Conservation (phyloP, 257 asterid species). For the Solanum rostratum region DNA sequence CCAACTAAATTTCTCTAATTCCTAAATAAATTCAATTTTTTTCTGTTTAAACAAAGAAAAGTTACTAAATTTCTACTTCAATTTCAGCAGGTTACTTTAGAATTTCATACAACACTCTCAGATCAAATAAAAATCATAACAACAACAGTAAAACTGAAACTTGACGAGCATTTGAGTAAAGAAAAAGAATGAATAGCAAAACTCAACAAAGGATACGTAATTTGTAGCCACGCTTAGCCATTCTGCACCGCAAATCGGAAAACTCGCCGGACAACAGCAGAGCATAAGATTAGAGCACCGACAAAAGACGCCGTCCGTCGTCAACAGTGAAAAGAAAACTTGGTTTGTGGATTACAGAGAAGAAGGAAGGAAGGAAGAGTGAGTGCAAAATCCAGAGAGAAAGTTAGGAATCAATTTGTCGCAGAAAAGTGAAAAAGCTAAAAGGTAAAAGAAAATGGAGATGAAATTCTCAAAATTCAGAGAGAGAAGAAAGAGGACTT, state of each 20-base stretch:
- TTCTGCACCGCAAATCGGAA: slow-evolving; percentile 1
- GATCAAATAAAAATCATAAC: neutral
- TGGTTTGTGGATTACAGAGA: slow-evolving; percentile 11
- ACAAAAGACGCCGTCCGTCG: slow-evolving; percentile 2
- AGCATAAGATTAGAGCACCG: neutral
- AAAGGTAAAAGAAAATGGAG: neutral
- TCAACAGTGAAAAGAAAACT: slow-evolving; percentile 3
- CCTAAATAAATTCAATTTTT: neutral
- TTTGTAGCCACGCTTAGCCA: slow-evolving; percentile 93
- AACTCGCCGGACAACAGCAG: neutral
- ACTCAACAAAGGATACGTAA: slow-evolving; percentile 69
- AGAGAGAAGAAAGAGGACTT: neutral
- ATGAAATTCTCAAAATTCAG: neutral
- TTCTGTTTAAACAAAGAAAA: neutral
- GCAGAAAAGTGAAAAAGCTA: neutral
- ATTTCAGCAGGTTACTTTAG: neutral
- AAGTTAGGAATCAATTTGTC: slow-evolving; percentile 16
- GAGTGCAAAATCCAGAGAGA: neutral
- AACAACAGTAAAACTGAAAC: slow-evolving; percentile 19
- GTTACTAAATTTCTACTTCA: neutral
- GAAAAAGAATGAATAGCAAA: neutral
- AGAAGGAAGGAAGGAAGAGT: slow-evolving; percentile 2
- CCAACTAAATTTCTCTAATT: neutral
- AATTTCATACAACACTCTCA: neutral
- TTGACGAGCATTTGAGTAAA: slow-evolving; percentile 8